Evolutionary conservation across 495 filamentous ascomycete genomes (phyloP), one percentile per base, ranked within the genome.

Genomic region (Penicillium arizonense): DNA sequence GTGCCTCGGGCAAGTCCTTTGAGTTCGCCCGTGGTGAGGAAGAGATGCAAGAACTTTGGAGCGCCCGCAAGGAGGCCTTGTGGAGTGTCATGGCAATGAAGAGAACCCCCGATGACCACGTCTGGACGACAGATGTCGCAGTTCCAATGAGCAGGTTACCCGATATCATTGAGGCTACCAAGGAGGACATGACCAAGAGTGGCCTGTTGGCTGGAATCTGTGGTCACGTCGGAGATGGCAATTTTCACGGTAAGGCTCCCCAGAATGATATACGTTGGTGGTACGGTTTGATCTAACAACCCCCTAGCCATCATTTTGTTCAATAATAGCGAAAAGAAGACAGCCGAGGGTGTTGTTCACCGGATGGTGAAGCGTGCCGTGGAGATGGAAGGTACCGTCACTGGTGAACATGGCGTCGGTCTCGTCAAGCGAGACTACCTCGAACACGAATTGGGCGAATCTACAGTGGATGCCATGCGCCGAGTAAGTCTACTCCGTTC

Each of bases 141-240:
- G 84, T 87, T 0, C 84, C 84, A 5, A 85, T 87, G 60, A 82
- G 77, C 56, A 70, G 69, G 50, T 54, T 87, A 47, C 74, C 84
- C n/a, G 73, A 80, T 38, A 85, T 87, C 44, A 84, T 87, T 34
- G 84, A 87, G 50, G 74, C 75, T 28, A 84, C 82, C 3, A 84
- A 86, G 54, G 64, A 75, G 24, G 78, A 84, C 47, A 78, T 87
- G 63, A 72, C 67, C 28, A 65, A 74, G 56, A 81, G 77, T 47
- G 80, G 78, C 1, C 56, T 87, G 16, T 60, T 82, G 44, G 84
- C 79, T 11, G 76, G 74, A 26, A 87, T 85, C 45, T 81, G 85
- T 44, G 84, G 84, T n/a, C 84, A 87, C 67, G 83, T 86, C 14
- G 84, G 84, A 12, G 84, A 87, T 70, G 84, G 84, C 12, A 86